Base-by-base conservation (phyloP, 2,329 filamentous ascomycete genomes). In the Sphaerulina populicola region DNA sequence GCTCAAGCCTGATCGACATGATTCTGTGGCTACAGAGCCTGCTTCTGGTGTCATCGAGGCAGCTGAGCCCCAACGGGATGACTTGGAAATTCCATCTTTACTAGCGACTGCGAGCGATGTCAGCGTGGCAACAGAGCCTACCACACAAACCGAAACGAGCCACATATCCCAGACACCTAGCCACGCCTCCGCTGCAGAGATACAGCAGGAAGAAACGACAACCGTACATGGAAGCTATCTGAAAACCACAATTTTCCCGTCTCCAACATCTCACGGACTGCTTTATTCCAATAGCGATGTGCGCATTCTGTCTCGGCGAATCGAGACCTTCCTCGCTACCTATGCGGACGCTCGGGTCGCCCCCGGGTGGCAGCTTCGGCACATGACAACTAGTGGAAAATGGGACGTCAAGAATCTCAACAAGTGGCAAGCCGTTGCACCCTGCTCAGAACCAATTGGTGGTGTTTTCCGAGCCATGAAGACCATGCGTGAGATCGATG, bases 381-480 rank as follows among this genome's bases (percentile, higher is more conserved):
- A 93, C 62, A 80, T 97, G 21, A 88, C 86, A 2, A 88, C 85
- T 1, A 86, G 89, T 59, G 90, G 90, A 2, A 97, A 97, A 71
- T 97, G 91, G 91, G 91, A 96, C 64, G 88, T 97, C 59, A 97
- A 97, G 72, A 97, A 97, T 63, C 76, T 96, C 9, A 82, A 79
- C 53, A 97, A 97, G 66, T 97, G 91, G 91, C 79, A 87, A 67
- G 81, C 81, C 14, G 56, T 61, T 11, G 47, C 51, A 1, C 47
- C 56, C 4, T 61, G 59, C 49, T 62, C 62, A 1, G 56, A 57
- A 9, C 82, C 84, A 3, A 93, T 97, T 53, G 86, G 79, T 0
- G 80, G 81, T 11, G 74, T 89, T 4, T 96, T 96, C 66, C 82
- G 87, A 23, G 90, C 88, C 2, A 85, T 96, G 77, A 96, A 97